phyloP scores from a whole-genome alignment of 2,329 filamentous ascomycete species.

The Akanthomyces dipterigenus region DNA sequence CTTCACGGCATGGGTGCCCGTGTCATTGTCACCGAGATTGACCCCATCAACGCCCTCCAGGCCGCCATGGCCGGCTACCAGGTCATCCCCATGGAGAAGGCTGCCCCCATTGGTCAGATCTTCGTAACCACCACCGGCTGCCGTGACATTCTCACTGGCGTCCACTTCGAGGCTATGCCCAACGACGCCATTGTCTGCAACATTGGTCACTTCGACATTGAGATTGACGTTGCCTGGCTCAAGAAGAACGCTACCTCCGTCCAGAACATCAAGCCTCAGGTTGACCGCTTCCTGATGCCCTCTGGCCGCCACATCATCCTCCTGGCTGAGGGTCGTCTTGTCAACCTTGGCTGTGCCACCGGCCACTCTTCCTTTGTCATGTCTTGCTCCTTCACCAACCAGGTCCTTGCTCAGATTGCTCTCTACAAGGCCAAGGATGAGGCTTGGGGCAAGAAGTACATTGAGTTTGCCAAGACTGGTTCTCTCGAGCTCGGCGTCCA shows the following conservation, averaged over 20 bases:
- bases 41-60: constrained; percentile 99
- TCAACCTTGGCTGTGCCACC: constrained; percentile 98
- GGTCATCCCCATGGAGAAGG: constrained; percentile 97
- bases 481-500: constrained; percentile 91
- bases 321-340: constrained; percentile 94
- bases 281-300: constrained; percentile 94
- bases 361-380: constrained; percentile 99
- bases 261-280: constrained; percentile 99
- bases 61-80: constrained; percentile 95
- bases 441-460: constrained; percentile 86
- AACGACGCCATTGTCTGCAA: constrained; percentile 99
- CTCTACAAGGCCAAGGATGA: constrained; percentile 89
- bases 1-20: constrained; percentile 96
- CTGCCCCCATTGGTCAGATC: constrained; percentile 82
- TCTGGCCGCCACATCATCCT: constrained; percentile 97
- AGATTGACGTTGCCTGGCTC: constrained; percentile 99
- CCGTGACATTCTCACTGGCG: constrained; percentile 90
- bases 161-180: constrained; percentile 91
- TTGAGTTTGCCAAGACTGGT: constrained; percentile 88
- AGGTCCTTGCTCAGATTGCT: constrained; percentile 98
- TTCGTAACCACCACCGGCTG: constrained; percentile 99
- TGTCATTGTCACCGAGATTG: constrained; percentile 92
- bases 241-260: constrained; percentile 92
- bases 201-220: constrained; percentile 99
- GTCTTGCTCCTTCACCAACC: constrained; percentile 99